These are phyloP conservation scores for Nitzschia palea DNA, from an alignment of 108 stramenopile genomes.

Conservation along the genomic window DNA sequence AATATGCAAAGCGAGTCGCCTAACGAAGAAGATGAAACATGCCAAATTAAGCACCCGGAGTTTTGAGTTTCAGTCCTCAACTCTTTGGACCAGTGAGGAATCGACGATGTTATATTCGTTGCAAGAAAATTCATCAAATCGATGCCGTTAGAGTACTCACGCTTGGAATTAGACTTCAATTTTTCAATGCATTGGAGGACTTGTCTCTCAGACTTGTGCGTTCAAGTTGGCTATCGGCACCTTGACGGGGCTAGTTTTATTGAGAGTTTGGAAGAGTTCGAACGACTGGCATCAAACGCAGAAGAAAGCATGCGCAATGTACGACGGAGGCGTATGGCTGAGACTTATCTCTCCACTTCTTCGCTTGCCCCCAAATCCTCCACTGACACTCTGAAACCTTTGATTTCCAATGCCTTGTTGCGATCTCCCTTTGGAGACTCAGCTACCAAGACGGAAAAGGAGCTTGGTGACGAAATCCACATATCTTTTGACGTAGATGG, in stretches of 20 bases:
- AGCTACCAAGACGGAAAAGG: neutral
- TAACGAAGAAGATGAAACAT: constrained; percentile 41
- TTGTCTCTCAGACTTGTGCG: constrained; percentile 61
- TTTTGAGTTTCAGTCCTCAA: neutral
- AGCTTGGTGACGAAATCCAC: neutral
- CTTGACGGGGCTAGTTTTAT: constrained; percentile 58
- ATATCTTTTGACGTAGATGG: no score
- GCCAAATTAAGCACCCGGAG: constrained; percentile 54
- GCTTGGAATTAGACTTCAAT: constrained; percentile 56
- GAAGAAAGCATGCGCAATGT: constrained; percentile 49
- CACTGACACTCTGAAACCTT: neutral
- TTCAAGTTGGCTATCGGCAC: constrained; percentile 50
- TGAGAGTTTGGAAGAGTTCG: constrained; percentile 50
- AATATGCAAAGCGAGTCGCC: constrained; percentile 56
- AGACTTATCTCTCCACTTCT: neutral
- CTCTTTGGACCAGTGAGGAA: neutral
- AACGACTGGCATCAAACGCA: constrained; percentile 29
- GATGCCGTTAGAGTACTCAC: constrained; percentile 42
- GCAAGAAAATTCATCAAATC: constrained; percentile 61
- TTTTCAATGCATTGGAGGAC: constrained; percentile 60
- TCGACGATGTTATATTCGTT: constrained; percentile 26
- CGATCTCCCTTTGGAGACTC: neutral
- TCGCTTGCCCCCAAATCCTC: neutral
- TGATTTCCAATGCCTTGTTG: neutral
- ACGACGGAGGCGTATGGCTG: constrained; percentile 50